A percentile compares a stretch with the other conserved stretches of the same genome.
phyloP scores from a whole-genome alignment of 371 early-diverging fungal genomes.

The Lichtheimia hyalospora region DNA sequence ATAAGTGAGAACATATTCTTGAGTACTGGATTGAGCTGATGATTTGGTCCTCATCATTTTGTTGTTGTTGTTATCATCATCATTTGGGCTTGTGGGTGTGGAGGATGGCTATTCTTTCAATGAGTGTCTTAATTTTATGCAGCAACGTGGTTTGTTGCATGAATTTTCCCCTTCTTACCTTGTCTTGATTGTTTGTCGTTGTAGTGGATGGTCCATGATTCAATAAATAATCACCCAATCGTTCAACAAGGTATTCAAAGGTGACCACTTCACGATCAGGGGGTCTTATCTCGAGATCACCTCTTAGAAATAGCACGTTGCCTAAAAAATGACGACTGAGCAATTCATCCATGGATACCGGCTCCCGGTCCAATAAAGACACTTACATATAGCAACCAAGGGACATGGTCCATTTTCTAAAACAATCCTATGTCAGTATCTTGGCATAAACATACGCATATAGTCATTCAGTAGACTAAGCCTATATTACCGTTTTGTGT shows the following conservation, averaged over 20 bases:
- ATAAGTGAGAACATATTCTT: constrained; percentile 36
- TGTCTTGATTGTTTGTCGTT: background rate
- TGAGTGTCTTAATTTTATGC: background rate
- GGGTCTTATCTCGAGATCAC: constrained; percentile 63
- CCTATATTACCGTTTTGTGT: constrained; percentile 74
- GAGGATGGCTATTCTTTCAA: background rate
- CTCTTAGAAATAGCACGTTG: constrained; percentile 81
- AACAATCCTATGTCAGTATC: too few relatives aligned
- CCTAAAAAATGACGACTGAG: constrained; percentile 16
- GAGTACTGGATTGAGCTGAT: constrained; percentile 18
- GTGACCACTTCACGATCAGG: constrained; percentile 59
- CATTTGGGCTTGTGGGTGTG: background rate
- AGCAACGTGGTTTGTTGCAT: too few relatives aligned
- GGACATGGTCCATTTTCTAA: constrained; percentile 92
- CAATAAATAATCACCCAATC: constrained; percentile 76
- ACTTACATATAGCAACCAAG: constrained; percentile 72
- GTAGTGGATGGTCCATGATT: constrained; percentile 25
- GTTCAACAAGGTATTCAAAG: constrained; percentile 69
- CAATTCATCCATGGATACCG: background rate
- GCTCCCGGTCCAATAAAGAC: background rate
- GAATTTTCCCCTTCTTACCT: background rate
- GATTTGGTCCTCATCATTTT: background rate
- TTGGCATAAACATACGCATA: too few relatives aligned
- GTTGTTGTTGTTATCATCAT: too few relatives aligned
- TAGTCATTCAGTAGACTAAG: too few relatives aligned